Base-by-base conservation (phyloP, 495 filamentous ascomycete species). In the Lophiostoma macrostomum region DNA sequence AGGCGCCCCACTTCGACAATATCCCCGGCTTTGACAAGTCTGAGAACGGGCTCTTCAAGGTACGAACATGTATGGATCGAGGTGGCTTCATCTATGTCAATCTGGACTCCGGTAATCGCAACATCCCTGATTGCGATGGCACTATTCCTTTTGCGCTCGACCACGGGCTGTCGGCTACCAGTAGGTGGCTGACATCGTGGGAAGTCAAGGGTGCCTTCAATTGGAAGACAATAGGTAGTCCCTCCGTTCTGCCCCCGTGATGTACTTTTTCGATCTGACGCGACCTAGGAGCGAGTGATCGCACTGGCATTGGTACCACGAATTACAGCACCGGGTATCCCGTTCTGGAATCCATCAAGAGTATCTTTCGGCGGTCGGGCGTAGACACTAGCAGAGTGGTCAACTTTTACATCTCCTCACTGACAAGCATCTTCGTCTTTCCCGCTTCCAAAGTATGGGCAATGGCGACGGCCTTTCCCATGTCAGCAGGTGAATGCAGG, bases 1-100 rank as follows among this genome's bases (percentile, higher is more conserved):
- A n/a, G 31, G 61, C 61, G 1, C 61, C 61, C 4, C 57, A 64
- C 16, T 64, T 64, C 32, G 61, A 64, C 29, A 50, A 40, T 6
- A 37, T 64, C 28, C 44, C 45, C 0, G 61, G 61, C 14, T 64
- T 64, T 32, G 37, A 61, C 27, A 64, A 58, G 39, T 16, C 49
- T 20, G 30, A 55, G 32, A 63, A 63, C 39, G 36, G 51, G 8
- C 37, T 64, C 7, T 64, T 60, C 37, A 48, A 53, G 40, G 54
- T 64, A n/a, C 22, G 40, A 1, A 50, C 56, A 10, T 54, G 51
- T 28, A 57, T 44, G 5, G 61, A 64, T 40, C 43, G 42, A n/a
- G 43, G 18, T n/a, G 61, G 61, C 1, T 64, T 64, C 31, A 39
- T 64, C 5, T 32, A 54, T 23, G 40, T 64, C 39, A 64, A 64